Conservation (phyloP, 768 basidiomycete species). For the Tulasnella sp. region DNA sequence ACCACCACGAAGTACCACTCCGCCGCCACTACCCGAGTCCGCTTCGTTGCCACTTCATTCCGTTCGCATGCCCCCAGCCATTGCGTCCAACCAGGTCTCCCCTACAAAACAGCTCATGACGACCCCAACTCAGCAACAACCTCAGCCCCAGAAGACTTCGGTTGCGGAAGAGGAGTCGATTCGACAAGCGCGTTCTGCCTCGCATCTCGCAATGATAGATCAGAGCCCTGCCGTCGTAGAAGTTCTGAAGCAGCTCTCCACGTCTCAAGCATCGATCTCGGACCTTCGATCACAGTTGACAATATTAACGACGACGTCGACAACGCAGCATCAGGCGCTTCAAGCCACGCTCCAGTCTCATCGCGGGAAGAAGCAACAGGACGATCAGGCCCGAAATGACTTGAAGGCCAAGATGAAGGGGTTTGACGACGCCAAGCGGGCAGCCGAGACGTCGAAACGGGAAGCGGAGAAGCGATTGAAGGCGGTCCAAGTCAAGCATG, state of each 20-base stretch:
- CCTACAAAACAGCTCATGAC: neutral
- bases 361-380: constrained; percentile 65
- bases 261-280: constrained; percentile 46
- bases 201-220: constrained; percentile 15
- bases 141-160: too few species aligned
- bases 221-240: constrained; percentile 63
- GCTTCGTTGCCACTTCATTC: constrained; percentile 64
- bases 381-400: constrained; percentile 69
- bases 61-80: constrained; percentile 34
- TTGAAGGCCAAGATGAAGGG: constrained; percentile 73
- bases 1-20: constrained; percentile 50
- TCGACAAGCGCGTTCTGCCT: neutral
- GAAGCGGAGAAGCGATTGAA: constrained; percentile 87
- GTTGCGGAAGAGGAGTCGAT: too few species aligned
- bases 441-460: constrained; percentile 64
- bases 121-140: too few species aligned
- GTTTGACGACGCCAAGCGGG: constrained; percentile 77
- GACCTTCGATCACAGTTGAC: constrained; percentile 63
- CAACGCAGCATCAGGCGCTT: constrained; percentile 52
- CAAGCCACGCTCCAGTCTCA: constrained; percentile 63
- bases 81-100: neutral
- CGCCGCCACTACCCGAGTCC: constrained; percentile 76
- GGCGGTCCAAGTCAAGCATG: constrained; percentile 50
- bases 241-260: constrained; percentile 60
- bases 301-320: constrained; percentile 46